Conservation (phyloP, 1,284 basidiomycete genomes). For the Sphagnurus paluster region DNA sequence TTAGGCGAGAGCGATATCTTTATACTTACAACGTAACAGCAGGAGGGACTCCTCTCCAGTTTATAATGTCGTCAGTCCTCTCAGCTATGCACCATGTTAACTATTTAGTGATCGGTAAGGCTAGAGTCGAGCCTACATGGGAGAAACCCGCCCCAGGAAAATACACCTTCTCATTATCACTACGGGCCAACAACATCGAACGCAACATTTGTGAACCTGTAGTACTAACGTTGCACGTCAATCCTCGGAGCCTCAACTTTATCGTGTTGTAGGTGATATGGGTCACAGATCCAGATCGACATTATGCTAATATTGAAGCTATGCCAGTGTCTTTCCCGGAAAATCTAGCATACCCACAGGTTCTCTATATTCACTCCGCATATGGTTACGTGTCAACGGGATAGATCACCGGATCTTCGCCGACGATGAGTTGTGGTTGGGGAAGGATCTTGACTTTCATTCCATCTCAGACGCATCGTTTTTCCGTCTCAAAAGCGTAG, state of each 20-base stretch:
- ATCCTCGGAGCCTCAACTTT: conserved; percentile 54
- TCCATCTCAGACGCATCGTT: conserved; percentile 54
- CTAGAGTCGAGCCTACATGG: conserved; percentile 50
- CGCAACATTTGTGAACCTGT: conserved; percentile 47
- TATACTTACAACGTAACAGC: conserved; percentile 47
- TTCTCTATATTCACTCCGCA: conserved; percentile 51
- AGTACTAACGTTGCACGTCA: conserved; percentile 43
- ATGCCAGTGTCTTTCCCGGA: conserved; percentile 52
- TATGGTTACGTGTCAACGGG: conserved; percentile 54
- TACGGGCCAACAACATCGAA: conserved; percentile 53
- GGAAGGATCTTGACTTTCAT: conserved; percentile 58
- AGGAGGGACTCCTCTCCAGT: conserved; percentile 40
- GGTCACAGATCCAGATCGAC: background rate
- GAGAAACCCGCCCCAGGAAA: conserved; percentile 42
- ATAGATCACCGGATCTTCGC: conserved; percentile 60
- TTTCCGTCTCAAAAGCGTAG: conserved; percentile 42
- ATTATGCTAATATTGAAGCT: conserved; percentile 1
- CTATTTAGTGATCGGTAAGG: background rate
- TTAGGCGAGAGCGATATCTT: conserved; percentile 37
- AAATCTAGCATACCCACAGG: conserved; percentile 48
- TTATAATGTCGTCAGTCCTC: conserved; percentile 44
- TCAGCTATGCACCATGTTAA: conserved; percentile 1
- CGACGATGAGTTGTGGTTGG: conserved; percentile 60
- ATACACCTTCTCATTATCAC: conserved; percentile 51
- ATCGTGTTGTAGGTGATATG: conserved; percentile 50